Percentiles rank a stretch among this genome's conserved stretches.
Evolutionary conservation across 2,329 filamentous ascomycete species (phyloP).

Genomic region (Parafenestella ontariensis): DNA sequence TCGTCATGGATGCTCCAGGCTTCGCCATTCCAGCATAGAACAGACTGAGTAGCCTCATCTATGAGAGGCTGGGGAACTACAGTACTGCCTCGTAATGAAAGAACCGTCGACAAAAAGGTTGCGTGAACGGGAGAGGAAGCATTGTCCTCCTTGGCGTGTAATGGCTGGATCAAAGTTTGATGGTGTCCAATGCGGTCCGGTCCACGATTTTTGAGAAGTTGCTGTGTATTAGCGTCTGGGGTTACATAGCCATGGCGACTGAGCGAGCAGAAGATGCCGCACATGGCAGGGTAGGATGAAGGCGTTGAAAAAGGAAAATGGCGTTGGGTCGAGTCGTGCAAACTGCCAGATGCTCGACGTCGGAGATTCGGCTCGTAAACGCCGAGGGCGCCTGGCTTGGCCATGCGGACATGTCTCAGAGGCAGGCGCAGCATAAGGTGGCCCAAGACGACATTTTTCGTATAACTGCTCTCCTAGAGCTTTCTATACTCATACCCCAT

Average conservation of each 20-base stretch:
- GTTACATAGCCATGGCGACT: slow-evolving; percentile 34
- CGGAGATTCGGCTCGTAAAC: slow-evolving; percentile 28
- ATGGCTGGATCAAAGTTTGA: slow-evolving; percentile 18
- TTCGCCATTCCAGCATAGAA: slow-evolving; percentile 97
- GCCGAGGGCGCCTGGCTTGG: slow-evolving; percentile 26
- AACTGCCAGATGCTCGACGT: neutral
- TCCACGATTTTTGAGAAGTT: slow-evolving; percentile 42
- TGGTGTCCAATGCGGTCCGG: slow-evolving; percentile 37
- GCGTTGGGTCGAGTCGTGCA: neutral
- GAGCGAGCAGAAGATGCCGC: slow-evolving; percentile 62
- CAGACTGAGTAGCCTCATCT: slow-evolving; percentile 63
- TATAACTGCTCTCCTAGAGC: slow-evolving; percentile 7
- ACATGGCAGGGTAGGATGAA: slow-evolving; percentile 38
- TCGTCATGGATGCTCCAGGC: slow-evolving; percentile 77
- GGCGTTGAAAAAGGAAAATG: slow-evolving; percentile 9
- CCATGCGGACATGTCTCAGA: slow-evolving; percentile 18
- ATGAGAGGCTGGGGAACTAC: slow-evolving; percentile 76
- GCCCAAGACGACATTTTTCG: slow-evolving; percentile 9
- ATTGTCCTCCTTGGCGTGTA: neutral
- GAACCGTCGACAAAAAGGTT: slow-evolving; percentile 83
- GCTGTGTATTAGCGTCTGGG: slow-evolving; percentile 32
- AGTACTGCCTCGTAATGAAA: slow-evolving; percentile 82
- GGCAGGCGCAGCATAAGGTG: slow-evolving; percentile 18
- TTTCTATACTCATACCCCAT: slow-evolving; percentile 11
- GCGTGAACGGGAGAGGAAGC: slow-evolving; percentile 42